Evolutionary conservation across 768 basidiomycete genomes (phyloP).

Genomic region (Kwoniella dendrophila): DNA sequence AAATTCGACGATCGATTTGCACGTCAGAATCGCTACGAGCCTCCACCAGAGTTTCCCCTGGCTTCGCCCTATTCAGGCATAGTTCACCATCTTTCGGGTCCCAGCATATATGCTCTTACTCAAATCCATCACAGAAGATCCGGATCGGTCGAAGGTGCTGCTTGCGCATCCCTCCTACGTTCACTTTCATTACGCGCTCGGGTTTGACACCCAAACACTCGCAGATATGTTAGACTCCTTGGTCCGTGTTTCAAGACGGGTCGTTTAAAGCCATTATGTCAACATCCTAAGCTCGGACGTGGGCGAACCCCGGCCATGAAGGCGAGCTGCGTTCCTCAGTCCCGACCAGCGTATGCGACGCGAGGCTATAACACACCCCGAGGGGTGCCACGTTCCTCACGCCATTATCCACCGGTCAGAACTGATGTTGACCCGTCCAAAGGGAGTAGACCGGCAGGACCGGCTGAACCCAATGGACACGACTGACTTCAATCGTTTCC

Average conservation of each 20-base stretch:
- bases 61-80: constrained; percentile 87
- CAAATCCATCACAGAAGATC: constrained; percentile 73
- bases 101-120: constrained; percentile 81
- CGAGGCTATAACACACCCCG: constrained; percentile 68
- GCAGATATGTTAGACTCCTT: constrained; percentile 83
- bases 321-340: constrained; percentile 68
- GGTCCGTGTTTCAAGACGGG: constrained; percentile 83
- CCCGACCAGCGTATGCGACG: constrained; percentile 63
- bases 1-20: constrained; percentile 95
- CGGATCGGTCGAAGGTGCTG: constrained; percentile 74
- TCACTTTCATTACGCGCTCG: constrained; percentile 72
- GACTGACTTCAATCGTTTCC: constrained; percentile 76
- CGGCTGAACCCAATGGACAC: constrained; percentile 64
- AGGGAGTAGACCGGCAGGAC: constrained; percentile 63
- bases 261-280: constrained; percentile 77
- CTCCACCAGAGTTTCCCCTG: constrained; percentile 96
- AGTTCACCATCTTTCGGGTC: constrained; percentile 90
- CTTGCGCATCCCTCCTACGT: constrained; percentile 65
- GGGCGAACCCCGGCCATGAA: constrained; percentile 62
- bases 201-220: constrained; percentile 77
- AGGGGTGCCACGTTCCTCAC: constrained; percentile 66
- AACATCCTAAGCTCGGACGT: constrained; percentile 71
- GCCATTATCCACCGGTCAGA: constrained; percentile 66
- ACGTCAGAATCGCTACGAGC: constrained; percentile 94
- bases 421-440: constrained; percentile 70